Base-by-base conservation (phyloP, 2,329 filamentous ascomycete genomes). In the Diaporthe caulivora region DNA sequence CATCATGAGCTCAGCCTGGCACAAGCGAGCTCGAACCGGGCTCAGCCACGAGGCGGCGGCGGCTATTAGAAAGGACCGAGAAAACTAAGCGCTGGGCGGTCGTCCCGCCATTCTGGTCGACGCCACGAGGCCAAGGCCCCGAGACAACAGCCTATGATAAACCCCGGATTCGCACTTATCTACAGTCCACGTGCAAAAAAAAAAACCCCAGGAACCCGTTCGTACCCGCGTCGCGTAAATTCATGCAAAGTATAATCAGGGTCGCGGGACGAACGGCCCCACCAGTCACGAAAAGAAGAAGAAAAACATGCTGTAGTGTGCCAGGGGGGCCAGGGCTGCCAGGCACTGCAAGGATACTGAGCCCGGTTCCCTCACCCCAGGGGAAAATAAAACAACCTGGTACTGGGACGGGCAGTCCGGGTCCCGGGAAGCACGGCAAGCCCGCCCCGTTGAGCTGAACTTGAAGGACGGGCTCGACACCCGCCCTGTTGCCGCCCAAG, bases 401-500 rank as follows among this genome's bases (percentile, higher is more conserved):
- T 65, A 21, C 2, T 40, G 37, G 11, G 10, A 24, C 62, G 62
- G 47, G 15, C 31, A 37, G 47, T 51, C 47, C 62, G 62, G 62
- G 31, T 21, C 29, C 62, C 62, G 62, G 62, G 62, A 53, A 53
- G 18, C 13, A 67, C 62, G 62, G 62, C 62, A 53, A 67, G 31
- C 13, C 62, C 62, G 62, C 62, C 62, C 62, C 47, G 26, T 21
- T 15, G n/a, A 40, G 47, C 47, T 53, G 21, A 15, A 21, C 13
- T n/a, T 29, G 24, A 44, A 24, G 37, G 6, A 40, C 37, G 37
- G 37, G 13, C 62, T 51, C 21, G 29, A 37, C 29, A 31, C 29
- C 62, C 44, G 31, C 44, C 62, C 29, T 65, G 42, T 24, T 24
- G 21, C 62, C 47, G 47, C 29, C 58, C 17, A 24, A 51, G 62